Percentiles rank a stretch among this genome's conserved stretches.
Conservation (phyloP, 2,329 filamentous ascomycete species). For the Stagonosporopsis tanaceti region DNA sequence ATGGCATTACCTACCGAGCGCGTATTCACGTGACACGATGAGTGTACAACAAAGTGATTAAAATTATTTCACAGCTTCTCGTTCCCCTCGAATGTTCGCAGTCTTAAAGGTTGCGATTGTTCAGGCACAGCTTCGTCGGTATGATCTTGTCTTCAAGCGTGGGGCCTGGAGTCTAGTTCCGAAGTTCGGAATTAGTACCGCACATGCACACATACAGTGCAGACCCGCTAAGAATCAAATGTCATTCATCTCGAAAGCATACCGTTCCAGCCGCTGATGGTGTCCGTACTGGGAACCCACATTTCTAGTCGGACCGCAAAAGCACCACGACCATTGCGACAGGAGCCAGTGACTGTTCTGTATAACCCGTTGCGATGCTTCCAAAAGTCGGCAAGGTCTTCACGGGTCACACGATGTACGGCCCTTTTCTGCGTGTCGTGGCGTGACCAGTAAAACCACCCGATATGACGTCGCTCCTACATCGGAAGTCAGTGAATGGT, state of each 20-base stretch:
- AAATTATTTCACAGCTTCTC: neutral
- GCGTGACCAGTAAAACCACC: constrained; percentile 21
- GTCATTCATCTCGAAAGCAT: neutral
- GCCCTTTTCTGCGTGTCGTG: constrained; percentile 12
- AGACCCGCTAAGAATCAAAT: neutral
- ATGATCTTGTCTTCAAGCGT: neutral
- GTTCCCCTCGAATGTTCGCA: too few species aligned
- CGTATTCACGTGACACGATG: constrained; percentile 20
- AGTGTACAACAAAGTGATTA: too few species aligned
- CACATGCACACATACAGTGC: neutral
- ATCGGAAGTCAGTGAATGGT: neutral
- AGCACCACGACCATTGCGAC: constrained; percentile 12
- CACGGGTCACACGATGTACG: constrained; percentile 15
- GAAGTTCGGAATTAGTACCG: neutral
- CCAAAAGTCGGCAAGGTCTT: constrained; percentile 24
- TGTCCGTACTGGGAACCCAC: constrained; percentile 27
- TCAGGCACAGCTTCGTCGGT: neutral
- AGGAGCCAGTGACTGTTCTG: constrained; percentile 7
- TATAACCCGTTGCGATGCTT: constrained; percentile 14
- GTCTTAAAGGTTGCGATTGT: neutral
- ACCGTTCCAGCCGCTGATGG: neutral
- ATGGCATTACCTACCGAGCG: constrained; percentile 18
- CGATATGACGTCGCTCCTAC: constrained; percentile 21
- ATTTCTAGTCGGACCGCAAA: constrained; percentile 21
- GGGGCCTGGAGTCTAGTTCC: neutral